Evolutionary conservation across 75 land plant species (phyloP), one percentile per base, ranked within the genome.

Genomic region (Pinus tabuliformis): DNA sequence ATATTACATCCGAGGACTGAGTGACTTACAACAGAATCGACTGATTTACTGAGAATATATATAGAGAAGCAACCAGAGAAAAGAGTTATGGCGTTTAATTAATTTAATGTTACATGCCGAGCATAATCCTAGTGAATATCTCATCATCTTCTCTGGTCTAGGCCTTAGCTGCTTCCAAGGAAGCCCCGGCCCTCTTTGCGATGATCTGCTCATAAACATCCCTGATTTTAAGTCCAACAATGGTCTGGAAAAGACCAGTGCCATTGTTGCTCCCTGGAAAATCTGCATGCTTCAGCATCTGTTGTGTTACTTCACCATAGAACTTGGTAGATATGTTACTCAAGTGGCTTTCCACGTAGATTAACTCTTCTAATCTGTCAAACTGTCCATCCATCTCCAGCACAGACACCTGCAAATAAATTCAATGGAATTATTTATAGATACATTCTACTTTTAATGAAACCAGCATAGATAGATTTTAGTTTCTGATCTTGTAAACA

Each of bases 191-290:
- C 65, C 76, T 79, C 73, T 62, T 65, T 3, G 94, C 78, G 26
- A 84, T 28, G 57, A 95, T 24, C 77, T 96, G 87, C 84, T 96
- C 99, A 68, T 77, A 96, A 33, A 96, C 82, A 20, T 94, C 98
- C 62, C 99, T 83, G 24, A 96, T 96, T 78, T 96, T 96, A 73
- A 96, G 83, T 3, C 97, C 98, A 54, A 92, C 83, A 4, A 96
- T 91, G 71, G 99, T 96, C 78, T 96, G 99, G 90, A 96, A 96
- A 52, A 96, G 81, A 56, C 97, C 99, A 4, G 99, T 96, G 49
- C 99, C 99, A 73, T 96, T 96, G 95, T 87, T 96, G 91, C 99
- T 96, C 12, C 98, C 98, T 14, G 97, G 97, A 84, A 91, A 95
- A 63, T 95, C 98, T 1, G 94, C 77, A 73, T 95, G 97, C 85